phyloP scores from a whole-genome alignment of 2,329 filamentous ascomycete species.

The Talaromyces piceae region DNA sequence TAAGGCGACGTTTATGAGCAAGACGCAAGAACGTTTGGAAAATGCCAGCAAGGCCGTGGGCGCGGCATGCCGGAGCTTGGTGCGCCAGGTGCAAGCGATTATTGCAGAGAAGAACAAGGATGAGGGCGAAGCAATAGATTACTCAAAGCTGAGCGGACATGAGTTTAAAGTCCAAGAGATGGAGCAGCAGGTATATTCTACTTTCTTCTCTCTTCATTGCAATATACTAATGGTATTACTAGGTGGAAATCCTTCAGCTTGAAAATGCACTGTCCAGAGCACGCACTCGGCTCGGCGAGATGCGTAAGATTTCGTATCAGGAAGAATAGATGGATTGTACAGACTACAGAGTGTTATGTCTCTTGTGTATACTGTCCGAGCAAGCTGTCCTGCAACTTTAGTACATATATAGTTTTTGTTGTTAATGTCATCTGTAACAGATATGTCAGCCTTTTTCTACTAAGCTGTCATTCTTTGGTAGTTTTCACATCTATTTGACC shows the following conservation, averaged over 20 bases:
- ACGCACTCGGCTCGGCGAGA: conserved; percentile 80
- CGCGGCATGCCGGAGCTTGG: conserved; percentile 74
- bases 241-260: conserved; percentile 96
- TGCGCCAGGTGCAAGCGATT: conserved; percentile 88
- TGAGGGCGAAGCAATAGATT: conserved; percentile 74
- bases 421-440: too few species aligned
- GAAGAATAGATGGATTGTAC: conserved; percentile 49
- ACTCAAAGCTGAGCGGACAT: conserved; percentile 77
- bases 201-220: conserved; percentile 3
- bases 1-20: conserved; percentile 97
- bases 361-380: too few species aligned
- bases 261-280: conserved; percentile 79
- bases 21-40: conserved; percentile 88
- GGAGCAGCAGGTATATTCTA: conserved; percentile 84
- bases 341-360: too few species aligned
- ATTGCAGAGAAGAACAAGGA: conserved; percentile 80
- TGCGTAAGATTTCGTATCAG: conserved; percentile 94
- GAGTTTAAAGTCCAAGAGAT: conserved; percentile 99
- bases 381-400: too few species aligned
- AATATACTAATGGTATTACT: conserved; percentile 16
- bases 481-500: too few species aligned
- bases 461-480: too few species aligned
- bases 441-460: too few species aligned
- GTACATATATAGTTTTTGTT: too few species aligned
- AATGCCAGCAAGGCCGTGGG: conserved; percentile 89